Percentiles rank a stretch among this genome's conserved stretches.
Conservation (phyloP, 257 asterid genomes). For the Nicotiana obtusifolia region DNA sequence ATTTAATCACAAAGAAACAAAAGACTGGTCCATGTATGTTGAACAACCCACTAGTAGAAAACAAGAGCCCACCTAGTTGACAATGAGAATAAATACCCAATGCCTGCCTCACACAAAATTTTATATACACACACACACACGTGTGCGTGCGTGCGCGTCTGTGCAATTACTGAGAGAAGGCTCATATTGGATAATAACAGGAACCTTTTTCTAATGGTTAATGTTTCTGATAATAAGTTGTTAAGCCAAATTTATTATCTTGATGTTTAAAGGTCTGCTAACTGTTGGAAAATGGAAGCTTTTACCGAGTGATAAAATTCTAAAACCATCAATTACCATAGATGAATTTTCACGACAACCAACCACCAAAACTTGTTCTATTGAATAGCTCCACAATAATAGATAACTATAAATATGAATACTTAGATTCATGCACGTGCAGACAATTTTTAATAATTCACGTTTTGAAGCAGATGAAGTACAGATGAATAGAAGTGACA, state of each 20-base stretch:
- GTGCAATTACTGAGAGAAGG: neutral
- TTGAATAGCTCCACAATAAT: slow-evolving; percentile 1
- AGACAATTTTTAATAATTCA: neutral
- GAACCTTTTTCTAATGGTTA: neutral
- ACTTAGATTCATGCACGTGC: neutral
- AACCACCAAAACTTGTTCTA: neutral
- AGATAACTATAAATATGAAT: neutral
- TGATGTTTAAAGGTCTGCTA: neutral
- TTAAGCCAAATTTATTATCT: neutral
- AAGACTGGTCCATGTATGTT: neutral
- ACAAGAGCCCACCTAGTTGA: neutral
- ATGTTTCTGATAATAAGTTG: neutral
- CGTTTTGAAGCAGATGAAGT: neutral
- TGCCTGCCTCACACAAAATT: neutral
- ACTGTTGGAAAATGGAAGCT: neutral
- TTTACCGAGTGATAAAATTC: neutral
- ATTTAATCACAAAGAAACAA: neutral
- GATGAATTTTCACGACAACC: neutral
- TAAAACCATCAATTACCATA: neutral
- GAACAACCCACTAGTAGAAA: neutral
- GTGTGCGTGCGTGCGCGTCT: neutral
- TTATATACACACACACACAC: too few species aligned
- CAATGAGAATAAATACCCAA: neutral
- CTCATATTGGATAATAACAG: neutral
- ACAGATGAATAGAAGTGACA: neutral